These are phyloP conservation scores for Auriscalpium microsporum DNA, from an alignment of 768 basidiomycete genomes.

Conservation along the genomic window DNA sequence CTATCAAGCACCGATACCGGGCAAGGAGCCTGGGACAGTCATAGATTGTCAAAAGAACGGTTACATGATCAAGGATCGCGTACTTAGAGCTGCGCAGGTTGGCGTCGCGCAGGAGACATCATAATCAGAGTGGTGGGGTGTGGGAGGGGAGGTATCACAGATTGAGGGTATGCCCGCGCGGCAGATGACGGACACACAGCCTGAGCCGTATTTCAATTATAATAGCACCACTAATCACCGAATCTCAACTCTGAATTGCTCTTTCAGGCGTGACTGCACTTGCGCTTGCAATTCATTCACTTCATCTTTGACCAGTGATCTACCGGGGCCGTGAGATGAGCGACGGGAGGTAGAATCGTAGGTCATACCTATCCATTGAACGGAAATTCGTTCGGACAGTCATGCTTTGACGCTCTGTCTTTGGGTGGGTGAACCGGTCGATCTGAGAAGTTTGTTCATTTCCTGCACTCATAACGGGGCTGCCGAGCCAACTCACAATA, in stretches of 20 bases:
- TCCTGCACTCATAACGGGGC: background rate
- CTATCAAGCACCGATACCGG: slow-evolving; percentile 88
- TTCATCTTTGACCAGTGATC: slow-evolving; percentile 85
- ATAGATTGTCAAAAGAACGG: slow-evolving; percentile 87
- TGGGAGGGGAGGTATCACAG: slow-evolving; percentile 4
- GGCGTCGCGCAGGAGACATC: slow-evolving; percentile 76
- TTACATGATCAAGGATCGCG: slow-evolving; percentile 90
- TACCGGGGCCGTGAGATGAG: slow-evolving; percentile 21
- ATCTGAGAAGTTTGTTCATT: slow-evolving; percentile 47
- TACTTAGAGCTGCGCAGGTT: slow-evolving; percentile 91
- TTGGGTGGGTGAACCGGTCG: slow-evolving; percentile 86
- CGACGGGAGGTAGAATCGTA: background rate
- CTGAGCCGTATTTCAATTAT: slow-evolving; percentile 20
- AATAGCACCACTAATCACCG: slow-evolving; percentile 48
- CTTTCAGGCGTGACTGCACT: slow-evolving; percentile 46
- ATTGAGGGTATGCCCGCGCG: slow-evolving; percentile 4
- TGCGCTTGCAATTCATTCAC: slow-evolving; percentile 69
- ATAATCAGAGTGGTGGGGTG: slow-evolving; percentile 19
- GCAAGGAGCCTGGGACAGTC: slow-evolving; percentile 81
- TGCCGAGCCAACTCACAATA: slow-evolving; percentile 40
- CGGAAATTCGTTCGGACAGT: slow-evolving; percentile 92
- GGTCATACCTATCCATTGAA: slow-evolving; percentile 83
- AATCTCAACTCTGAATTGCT: slow-evolving; percentile 77
- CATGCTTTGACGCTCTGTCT: slow-evolving; percentile 67
- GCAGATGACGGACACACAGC: slow-evolving; percentile 23